Percentiles rank a stretch among this genome's conserved stretches.
Evolutionary conservation across 805 yeast species (phyloP).

Genomic region (Candida qinlingensis): DNA sequence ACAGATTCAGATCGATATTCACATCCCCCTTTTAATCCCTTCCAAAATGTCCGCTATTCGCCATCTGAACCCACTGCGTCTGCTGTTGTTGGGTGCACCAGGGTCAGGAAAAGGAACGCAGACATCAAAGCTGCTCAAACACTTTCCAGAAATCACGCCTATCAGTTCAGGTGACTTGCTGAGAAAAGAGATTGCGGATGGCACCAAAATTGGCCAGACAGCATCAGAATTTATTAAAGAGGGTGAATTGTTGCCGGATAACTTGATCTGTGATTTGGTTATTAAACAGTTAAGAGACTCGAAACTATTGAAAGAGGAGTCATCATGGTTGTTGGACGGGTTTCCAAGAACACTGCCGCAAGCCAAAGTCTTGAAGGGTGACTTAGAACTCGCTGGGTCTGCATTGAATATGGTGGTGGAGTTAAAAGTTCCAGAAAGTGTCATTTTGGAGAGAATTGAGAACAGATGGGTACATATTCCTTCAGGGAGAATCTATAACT

Average conservation of each 20-base stretch:
- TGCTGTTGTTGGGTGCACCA: constrained; percentile 85
- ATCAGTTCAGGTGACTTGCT: constrained; percentile 83
- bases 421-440: constrained; percentile 79
- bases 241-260: constrained; percentile 76
- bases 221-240: constrained; percentile 52
- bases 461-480: constrained; percentile 80
- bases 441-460: constrained; percentile 74
- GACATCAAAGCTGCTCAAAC: constrained; percentile 56
- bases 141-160: constrained; percentile 47
- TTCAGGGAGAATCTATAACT: constrained; percentile 82
- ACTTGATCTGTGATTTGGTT: constrained; percentile 55
- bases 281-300: constrained; percentile 39
- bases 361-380: constrained; percentile 52
- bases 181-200: constrained; percentile 55
- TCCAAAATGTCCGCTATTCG: background rate
- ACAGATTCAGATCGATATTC: too few relatives aligned
- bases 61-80: constrained; percentile 43
- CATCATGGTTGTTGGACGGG: constrained; percentile 82
- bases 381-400: constrained; percentile 34
- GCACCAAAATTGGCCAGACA: constrained; percentile 47
- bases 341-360: constrained; percentile 81
- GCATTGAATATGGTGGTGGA: constrained; percentile 75
- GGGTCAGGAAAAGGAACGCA: constrained; percentile 96
- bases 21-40: background rate
- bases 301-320: constrained; percentile 37